Evolutionary conservation across 257 asterid species (phyloP), one percentile per base, ranked within the genome.

Genomic region (Nemophila menziesii): DNA sequence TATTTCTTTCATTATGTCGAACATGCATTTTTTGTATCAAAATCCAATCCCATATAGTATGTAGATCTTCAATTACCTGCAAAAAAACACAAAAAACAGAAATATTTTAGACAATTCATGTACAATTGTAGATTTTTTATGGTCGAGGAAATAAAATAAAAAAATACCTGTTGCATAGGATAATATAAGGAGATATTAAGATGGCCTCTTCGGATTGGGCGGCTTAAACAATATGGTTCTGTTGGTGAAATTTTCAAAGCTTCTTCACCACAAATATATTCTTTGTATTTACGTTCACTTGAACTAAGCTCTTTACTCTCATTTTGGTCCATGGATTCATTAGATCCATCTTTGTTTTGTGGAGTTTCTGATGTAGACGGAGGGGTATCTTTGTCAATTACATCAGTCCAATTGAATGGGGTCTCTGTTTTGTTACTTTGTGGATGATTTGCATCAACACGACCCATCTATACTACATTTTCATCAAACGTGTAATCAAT

Each of bases 161-260:
- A 37, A 22, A 21, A 46, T 64, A 90, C 98, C 94, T 90, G 96
- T 72, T 84, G 96, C 71, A 67, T 53, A 40, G 96, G 74, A 64
- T 85, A 90, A 70, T 81, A 66, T 52, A 70, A 67, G 64, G 98
- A 90, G 49, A 81, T 73, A 64, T 85, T 90, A 63, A 90, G 74
- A 66, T 82, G 96, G 26, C 98, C 98, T 66, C 98, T 71, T 54
- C 98, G 98, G 54, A 90, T 77, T 48, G 98, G 98, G 16, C 98
- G 85, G 34, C 77, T 64, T 71, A 90, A 78, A 73, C 93, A 70
- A 72, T 90, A 90, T 49, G 94, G 94, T 62, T 85, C 93, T 29
- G 60, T 63, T 19, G 78, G 69, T 43, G 94, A 63, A 58, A 84
- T 78, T 77, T 73, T 68, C 48, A 85, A 63, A 74, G 96, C 96